phyloP scores from a whole-genome alignment of 495 filamentous ascomycete genomes.

The Talaromyces proteolyticus region DNA sequence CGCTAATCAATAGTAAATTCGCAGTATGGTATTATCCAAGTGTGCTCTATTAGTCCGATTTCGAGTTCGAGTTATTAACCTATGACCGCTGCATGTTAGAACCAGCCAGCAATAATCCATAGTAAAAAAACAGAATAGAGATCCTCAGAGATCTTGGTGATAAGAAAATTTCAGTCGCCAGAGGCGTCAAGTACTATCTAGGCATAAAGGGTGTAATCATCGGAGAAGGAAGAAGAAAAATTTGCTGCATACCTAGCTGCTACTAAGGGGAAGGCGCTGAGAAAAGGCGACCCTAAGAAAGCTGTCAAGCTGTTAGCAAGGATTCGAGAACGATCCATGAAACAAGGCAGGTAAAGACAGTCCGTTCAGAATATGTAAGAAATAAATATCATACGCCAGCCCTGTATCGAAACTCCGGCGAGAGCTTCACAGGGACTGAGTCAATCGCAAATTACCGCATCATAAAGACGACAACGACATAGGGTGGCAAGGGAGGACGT shows the following conservation, averaged over 20 bases:
- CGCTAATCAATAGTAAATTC: too few relatives aligned
- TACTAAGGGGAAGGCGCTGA: not conserved
- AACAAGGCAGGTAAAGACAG: conserved; percentile 10
- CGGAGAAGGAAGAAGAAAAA: conserved; percentile 27
- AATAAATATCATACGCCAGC: conserved; percentile 72
- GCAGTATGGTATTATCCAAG: too few relatives aligned
- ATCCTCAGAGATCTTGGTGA: conserved; percentile 88
- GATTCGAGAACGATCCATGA: conserved; percentile 1
- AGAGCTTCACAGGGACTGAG: conserved; percentile 69
- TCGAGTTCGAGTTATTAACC: not conserved
- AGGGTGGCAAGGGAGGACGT: not conserved
- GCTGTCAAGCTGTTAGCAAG: conserved; percentile 1
- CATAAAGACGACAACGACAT: conserved; percentile 35
- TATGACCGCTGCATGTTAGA: not conserved
- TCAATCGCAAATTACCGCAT: conserved; percentile 99
- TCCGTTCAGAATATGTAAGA: conserved; percentile 95
- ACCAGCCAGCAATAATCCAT: conserved; percentile 1
- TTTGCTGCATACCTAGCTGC: conserved; percentile 13
- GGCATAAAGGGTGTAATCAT: conserved; percentile 75
- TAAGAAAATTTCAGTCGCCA: conserved; percentile 57
- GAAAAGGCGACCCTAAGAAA: not conserved
- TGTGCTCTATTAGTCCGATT: too few relatives aligned
- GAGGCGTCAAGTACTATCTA: conserved; percentile 82
- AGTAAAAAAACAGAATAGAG: conserved; percentile 1
- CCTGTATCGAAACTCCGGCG: conserved; percentile 79